Conservation (phyloP, 1,284 basidiomycete genomes). For the Coriolopsis trogii region DNA sequence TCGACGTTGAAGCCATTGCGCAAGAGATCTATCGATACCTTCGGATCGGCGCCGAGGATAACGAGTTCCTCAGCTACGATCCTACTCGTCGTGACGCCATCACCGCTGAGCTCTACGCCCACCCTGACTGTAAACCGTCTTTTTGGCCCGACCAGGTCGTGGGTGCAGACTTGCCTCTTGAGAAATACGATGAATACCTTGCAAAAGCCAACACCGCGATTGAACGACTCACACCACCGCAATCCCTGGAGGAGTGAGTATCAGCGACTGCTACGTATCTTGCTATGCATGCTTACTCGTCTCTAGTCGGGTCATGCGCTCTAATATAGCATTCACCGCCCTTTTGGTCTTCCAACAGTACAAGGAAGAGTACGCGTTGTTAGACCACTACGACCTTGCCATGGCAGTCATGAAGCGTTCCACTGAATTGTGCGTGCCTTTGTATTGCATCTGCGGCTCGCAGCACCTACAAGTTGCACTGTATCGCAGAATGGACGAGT, state of each 20-base stretch:
- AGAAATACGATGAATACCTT: conserved; percentile 9
- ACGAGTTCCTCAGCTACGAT: conserved; percentile 3
- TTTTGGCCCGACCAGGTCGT: not conserved
- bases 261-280: not conserved
- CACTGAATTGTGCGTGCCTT: not conserved
- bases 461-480: not conserved
- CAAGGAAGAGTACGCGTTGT: conserved; percentile 2
- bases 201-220: conserved; percentile 6
- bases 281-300: not conserved
- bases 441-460: not conserved
- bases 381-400: conserved; percentile 2
- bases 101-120: conserved; percentile 3
- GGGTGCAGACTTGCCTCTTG: not conserved
- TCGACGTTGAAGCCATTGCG: no score
- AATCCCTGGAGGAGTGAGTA: conserved; percentile 9
- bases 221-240: conserved; percentile 8
- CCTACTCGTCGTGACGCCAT: conserved; percentile 3
- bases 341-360: conserved; percentile 6
- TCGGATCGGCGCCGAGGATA: conserved; percentile 1
- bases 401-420: not conserved
- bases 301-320: conserved; percentile 10
- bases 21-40: conserved; percentile 1
- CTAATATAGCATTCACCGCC: conserved; percentile 3
- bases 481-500: conserved; percentile 4
- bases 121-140: not conserved